Conservation (phyloP, 2,329 filamentous ascomycete species). For the Exophiala viscosa region DNA sequence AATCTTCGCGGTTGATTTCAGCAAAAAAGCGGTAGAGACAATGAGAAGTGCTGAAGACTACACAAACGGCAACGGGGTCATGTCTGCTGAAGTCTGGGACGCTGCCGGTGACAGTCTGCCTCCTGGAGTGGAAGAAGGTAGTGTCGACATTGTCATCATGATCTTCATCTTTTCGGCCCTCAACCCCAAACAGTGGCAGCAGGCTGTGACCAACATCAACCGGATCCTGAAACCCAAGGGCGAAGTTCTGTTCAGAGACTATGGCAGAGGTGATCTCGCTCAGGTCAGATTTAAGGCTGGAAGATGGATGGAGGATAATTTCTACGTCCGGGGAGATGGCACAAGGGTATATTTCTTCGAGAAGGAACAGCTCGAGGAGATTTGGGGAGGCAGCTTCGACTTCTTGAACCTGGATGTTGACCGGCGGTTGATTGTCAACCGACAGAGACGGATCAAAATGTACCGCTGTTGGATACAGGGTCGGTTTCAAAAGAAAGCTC, state of each 20-base stretch:
- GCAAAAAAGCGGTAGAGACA: conserved; percentile 87
- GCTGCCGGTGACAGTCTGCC: conserved; percentile 68
- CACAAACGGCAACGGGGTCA: conserved; percentile 54
- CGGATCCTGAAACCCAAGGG: conserved; percentile 85
- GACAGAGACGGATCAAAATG: conserved; percentile 90
- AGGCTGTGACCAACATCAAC: conserved; percentile 76
- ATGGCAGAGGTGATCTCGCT: conserved; percentile 89
- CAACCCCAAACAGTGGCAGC: conserved; percentile 76
- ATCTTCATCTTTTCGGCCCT: conserved; percentile 97
- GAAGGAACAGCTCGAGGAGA: conserved; percentile 69
- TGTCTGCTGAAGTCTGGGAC: conserved; percentile 95
- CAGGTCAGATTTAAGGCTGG: conserved; percentile 97
- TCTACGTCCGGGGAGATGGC: conserved; percentile 92
- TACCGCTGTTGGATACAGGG: conserved; percentile 80
- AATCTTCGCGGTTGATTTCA: conserved; percentile 94
- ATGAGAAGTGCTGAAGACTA: conserved; percentile 80
- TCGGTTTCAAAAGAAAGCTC: conserved; percentile 37
- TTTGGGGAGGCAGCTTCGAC: conserved; percentile 73
- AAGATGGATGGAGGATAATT: conserved; percentile 90
- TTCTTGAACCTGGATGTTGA: conserved; percentile 78
- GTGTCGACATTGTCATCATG: conserved; percentile 86
- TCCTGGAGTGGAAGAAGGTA: conserved; percentile 69
- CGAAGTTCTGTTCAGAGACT: conserved; percentile 92
- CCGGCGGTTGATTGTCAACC: conserved; percentile 84
- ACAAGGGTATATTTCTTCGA: conserved; percentile 98